A percentile compares a stretch with the other conserved stretches of the same genome.
Conservation (phyloP, 2,329 filamentous ascomycete genomes). For the Botrytis sinoallii region DNA sequence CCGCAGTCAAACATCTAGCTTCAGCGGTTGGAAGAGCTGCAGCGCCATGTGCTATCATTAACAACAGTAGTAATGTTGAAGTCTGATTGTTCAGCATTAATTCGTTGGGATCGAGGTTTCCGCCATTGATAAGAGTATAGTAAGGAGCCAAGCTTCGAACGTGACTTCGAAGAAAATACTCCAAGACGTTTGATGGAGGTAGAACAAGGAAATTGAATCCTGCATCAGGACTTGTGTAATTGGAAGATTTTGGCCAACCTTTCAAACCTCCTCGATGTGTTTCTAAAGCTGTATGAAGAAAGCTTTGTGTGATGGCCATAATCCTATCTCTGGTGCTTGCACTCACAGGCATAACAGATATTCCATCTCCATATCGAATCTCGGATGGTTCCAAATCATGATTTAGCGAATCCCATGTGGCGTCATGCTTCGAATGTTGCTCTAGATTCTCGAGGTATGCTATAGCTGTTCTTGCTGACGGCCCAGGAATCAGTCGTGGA, state of each 20-base stretch:
- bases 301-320: conserved; percentile 68
- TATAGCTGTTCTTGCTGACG: conserved; percentile 50
- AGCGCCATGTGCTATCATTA: conserved; percentile 72
- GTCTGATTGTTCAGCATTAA: conserved; percentile 65
- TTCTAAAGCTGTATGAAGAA: conserved; percentile 67
- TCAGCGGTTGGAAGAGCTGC: conserved; percentile 63
- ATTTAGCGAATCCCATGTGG: conserved; percentile 47
- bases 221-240: conserved; percentile 41
- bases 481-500: conserved; percentile 44
- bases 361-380: conserved; percentile 21
- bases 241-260: conserved; percentile 37
- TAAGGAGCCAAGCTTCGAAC: conserved; percentile 64
- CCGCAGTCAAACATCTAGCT: conserved; percentile 62
- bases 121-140: conserved; percentile 59
- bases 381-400: conserved; percentile 34
- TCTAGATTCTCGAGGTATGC: conserved; percentile 52
- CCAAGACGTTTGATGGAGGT: conserved; percentile 62
- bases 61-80: conserved; percentile 61
- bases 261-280: conserved; percentile 52
- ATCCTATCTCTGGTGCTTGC: conserved; percentile 61
- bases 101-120: conserved; percentile 63
- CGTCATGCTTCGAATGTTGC: conserved; percentile 48
- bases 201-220: conserved; percentile 62
- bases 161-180: conserved; percentile 65
- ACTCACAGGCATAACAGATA: conserved; percentile 46